phyloP scores from a whole-genome alignment of 129 eudicot genomes.

The Tagetes patula region DNA sequence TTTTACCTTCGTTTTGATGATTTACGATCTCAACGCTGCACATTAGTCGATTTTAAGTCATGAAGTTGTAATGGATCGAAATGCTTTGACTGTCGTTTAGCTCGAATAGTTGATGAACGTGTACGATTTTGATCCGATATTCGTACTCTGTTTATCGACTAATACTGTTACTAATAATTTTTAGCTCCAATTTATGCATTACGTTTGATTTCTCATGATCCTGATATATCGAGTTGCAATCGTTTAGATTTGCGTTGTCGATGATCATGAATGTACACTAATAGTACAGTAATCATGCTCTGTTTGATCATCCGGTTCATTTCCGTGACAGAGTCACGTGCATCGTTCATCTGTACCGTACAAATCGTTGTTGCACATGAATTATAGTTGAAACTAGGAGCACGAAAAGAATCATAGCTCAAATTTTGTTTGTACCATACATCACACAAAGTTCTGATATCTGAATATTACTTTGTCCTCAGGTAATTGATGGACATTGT shows the following conservation, averaged over 20 bases:
- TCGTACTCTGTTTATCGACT: constrained; percentile 10
- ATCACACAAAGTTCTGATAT: not conserved
- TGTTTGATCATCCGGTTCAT: constrained; percentile 18
- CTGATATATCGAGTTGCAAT: not conserved
- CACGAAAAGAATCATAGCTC: constrained; percentile 32
- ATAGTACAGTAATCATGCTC: not conserved
- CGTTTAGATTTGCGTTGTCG: not conserved
- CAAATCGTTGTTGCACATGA: constrained; percentile 13
- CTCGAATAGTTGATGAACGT: constrained; percentile 19
- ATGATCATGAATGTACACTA: constrained; percentile 10
- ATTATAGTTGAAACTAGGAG: constrained; percentile 10
- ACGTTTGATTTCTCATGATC: constrained; percentile 17
- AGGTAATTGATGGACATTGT: not conserved
- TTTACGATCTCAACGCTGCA: too few species aligned
- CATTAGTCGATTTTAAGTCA: too few species aligned
- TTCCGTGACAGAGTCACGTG: constrained; percentile 9
- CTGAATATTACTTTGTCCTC: constrained; percentile 4
- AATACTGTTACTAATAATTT: not conserved
- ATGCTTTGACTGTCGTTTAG: too few species aligned
- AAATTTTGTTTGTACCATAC: not conserved
- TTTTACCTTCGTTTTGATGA: too few species aligned
- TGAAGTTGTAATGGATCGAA: too few species aligned
- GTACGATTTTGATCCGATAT: not conserved
- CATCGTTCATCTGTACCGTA: constrained; percentile 16
- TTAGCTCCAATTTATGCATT: not conserved